These are phyloP conservation scores for Cutaneotrichosporon sp. DNA, from an alignment of 1,284 basidiomycete genomes.

Conservation along the genomic window DNA sequence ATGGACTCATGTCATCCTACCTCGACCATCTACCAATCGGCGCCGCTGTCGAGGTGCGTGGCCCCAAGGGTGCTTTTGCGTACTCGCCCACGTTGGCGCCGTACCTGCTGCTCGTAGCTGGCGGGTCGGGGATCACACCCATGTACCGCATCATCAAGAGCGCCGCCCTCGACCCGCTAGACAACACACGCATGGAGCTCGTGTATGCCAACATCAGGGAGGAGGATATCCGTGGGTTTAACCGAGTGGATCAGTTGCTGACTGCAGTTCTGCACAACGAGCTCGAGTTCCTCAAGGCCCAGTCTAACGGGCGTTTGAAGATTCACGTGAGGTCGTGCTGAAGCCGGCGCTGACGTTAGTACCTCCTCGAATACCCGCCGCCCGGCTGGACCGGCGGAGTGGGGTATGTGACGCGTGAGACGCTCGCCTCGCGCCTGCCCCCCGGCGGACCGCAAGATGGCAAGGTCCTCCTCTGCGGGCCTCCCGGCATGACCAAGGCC, in stretches of 20 bases:
- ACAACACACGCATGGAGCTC: constrained; percentile 74
- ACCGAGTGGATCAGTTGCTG: neutral
- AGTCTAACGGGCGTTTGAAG: constrained; percentile 62
- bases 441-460: neutral
- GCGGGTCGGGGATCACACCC: constrained; percentile 88
- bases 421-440: constrained; percentile 67
- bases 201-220: constrained; percentile 95
- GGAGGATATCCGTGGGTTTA: constrained; percentile 67
- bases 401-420: constrained; percentile 92
- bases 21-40: constrained; percentile 76
- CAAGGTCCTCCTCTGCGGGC: constrained; percentile 83
- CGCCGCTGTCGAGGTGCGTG: constrained; percentile 81
- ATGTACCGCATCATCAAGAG: constrained; percentile 94
- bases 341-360: constrained; percentile 41
- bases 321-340: constrained; percentile 53
- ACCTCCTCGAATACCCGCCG: constrained; percentile 91
- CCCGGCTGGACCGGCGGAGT: constrained; percentile 77
- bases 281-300: constrained; percentile 61
- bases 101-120: constrained; percentile 92
- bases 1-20: constrained; percentile 90
- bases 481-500: constrained; percentile 91
- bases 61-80: constrained; percentile 89
- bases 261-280: constrained; percentile 69
- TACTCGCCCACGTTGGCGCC: constrained; percentile 64
- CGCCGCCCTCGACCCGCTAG: constrained; percentile 74